Base-by-base conservation (phyloP, 2,329 filamentous ascomycete species). In the Colletotrichum sp. region DNA sequence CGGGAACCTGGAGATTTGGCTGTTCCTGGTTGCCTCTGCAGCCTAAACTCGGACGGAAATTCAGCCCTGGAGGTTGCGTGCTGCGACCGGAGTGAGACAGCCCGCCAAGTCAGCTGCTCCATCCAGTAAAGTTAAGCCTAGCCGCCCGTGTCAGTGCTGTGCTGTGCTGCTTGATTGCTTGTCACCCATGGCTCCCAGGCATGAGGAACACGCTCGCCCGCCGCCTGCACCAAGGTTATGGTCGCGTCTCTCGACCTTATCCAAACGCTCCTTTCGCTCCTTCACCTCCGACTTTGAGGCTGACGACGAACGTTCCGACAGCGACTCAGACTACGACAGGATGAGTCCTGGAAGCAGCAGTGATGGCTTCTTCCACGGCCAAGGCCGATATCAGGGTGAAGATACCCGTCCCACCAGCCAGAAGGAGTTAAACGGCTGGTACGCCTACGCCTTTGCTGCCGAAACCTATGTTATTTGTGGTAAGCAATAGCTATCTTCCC, bases 401-500 rank as follows among this genome's bases (percentile, higher is more conserved):
- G 97, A 99, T 84, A 94, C 93, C 28, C 91, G 96, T n/a, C 91
- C 94, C 71, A 98, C 97, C 12, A 98, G 95, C 84, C 87, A 87
- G 80, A 96, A 94, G 84, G 97, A 99, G 90, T 90, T 98, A 76
- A 89, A 93, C 52, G 97, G 96, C 80, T 99, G 98, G 95, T 99
- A 98, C 85, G 94, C 94, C 83, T 98, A 98, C 87, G 94, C 94
- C 57, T 98, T 98, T 89, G 97, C 97, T 28, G 96, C 96, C 25
- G 97, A 99, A 87, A 96, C 98, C 70, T 98, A 98, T 84, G 95
- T 98, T 19, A 95, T 98, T 72, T 98, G 97, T 84, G 96, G 96
- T 95, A 84, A 83, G 92, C 44, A 22, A 22, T 25, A 52, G 6
- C 44, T 25, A 52, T 87, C 70, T 57, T 16, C 25, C 44, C 27